Percentiles rank a stretch among this genome's conserved stretches.
These are phyloP conservation scores for Hygrophoropsis aurantiaca DNA, from an alignment of 768 basidiomycete genomes.

Conservation along the genomic window DNA sequence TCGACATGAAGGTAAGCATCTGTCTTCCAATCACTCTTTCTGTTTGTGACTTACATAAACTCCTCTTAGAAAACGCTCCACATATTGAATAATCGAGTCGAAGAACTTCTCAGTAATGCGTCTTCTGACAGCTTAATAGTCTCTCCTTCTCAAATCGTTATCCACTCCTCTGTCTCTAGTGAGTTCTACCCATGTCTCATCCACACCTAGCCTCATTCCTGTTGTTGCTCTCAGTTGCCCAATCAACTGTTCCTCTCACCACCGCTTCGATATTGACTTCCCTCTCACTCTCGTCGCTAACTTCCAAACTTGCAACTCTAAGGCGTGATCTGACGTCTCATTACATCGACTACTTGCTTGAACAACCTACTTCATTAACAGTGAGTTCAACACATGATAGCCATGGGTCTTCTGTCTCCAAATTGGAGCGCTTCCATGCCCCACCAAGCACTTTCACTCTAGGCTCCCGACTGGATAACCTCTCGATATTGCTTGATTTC, in stretches of 20 bases:
- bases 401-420: slow-evolving; percentile 38
- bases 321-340: slow-evolving; percentile 62
- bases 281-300: slow-evolving; percentile 52
- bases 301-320: slow-evolving; percentile 55
- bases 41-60: too few relatives aligned
- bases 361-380: slow-evolving; percentile 47
- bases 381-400: slow-evolving; percentile 33
- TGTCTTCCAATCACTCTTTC: not conserved
- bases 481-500: slow-evolving; percentile 63
- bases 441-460: slow-evolving; percentile 41
- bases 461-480: slow-evolving; percentile 48
- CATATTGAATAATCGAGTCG: slow-evolving; percentile 54
- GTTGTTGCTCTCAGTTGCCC: slow-evolving; percentile 47
- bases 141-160: slow-evolving; percentile 46
- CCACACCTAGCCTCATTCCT: not conserved
- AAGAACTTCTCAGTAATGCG: slow-evolving; percentile 73
- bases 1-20: slow-evolving; percentile 57
- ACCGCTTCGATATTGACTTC: slow-evolving; percentile 60
- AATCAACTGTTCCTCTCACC: slow-evolving; percentile 49
- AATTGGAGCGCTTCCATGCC: slow-evolving; percentile 46
- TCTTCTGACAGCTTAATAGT: slow-evolving; percentile 59
- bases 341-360: slow-evolving; percentile 60
- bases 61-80: slow-evolving; percentile 51
- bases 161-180: slow-evolving; percentile 54
- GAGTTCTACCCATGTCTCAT: slow-evolving; percentile 7